Evolutionary conservation across 1,139 yeast genomes (phyloP).

Genomic region (Sugiyamaella castrensis): DNA sequence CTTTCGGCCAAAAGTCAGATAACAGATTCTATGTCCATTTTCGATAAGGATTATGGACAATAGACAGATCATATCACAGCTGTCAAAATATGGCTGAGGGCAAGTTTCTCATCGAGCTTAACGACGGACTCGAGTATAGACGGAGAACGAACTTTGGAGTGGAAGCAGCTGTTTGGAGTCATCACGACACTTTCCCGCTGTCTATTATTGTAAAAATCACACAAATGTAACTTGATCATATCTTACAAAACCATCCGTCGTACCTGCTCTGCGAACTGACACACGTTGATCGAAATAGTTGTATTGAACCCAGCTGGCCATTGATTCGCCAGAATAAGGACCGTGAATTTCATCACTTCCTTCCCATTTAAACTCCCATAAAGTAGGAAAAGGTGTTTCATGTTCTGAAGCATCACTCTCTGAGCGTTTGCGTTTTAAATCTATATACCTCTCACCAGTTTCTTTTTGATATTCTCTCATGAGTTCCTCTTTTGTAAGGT

Average conservation of each 20-base stretch:
- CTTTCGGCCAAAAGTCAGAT: no score
- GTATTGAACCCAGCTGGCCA: conserved; percentile 56
- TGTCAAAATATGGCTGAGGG: no score
- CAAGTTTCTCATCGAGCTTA: no score
- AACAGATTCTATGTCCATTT: no score
- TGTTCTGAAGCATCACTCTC: conserved; percentile 19
- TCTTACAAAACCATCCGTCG: conserved; percentile 9
- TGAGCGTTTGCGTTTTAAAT: conserved; percentile 27
- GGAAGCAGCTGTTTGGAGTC: no score
- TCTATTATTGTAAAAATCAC: no score
- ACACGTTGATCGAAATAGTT: conserved; percentile 55
- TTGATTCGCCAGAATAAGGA: conserved; percentile 55
- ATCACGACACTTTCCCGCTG: no score
- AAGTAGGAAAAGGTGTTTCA: conserved; percentile 28
- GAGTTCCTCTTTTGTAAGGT: conserved; percentile 56
- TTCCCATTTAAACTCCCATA: conserved; percentile 65
- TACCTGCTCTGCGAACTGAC: conserved; percentile 43
- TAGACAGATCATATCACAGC: no score
- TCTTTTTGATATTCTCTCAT: conserved; percentile 50
- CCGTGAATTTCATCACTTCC: conserved; percentile 54
- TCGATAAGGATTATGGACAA: no score
- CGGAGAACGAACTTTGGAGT: no score
- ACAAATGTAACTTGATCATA: conserved; percentile 13
- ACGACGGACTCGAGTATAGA: no score
- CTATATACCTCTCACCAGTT: conserved; percentile 44